phyloP scores from a whole-genome alignment of 257 asterid genomes.

The Ophiorrhiza pumila region DNA sequence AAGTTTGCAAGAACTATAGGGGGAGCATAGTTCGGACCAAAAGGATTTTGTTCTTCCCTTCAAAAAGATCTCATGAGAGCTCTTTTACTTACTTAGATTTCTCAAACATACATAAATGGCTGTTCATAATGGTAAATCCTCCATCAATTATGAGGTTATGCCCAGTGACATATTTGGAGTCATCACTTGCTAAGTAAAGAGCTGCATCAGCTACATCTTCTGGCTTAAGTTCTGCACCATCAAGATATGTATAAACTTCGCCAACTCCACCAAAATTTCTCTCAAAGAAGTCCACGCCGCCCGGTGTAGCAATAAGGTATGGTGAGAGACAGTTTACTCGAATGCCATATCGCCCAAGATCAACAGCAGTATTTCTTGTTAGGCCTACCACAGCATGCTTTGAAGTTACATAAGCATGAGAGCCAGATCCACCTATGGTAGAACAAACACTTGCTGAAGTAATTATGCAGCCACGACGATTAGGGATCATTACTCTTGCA shows the following conservation, averaged over 20 bases:
- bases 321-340: slow-evolving; percentile 41
- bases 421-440: slow-evolving; percentile 18
- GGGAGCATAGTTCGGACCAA: too few species aligned
- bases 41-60: too few species aligned
- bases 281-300: background rate
- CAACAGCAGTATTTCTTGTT: slow-evolving; percentile 26
- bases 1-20: too few species aligned
- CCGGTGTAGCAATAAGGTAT: slow-evolving; percentile 14
- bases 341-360: slow-evolving; percentile 32
- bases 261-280: background rate
- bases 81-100: too few species aligned
- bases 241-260: background rate
- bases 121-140: slow-evolving; percentile 9
- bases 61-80: too few species aligned
- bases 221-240: slow-evolving; percentile 2
- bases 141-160: slow-evolving; percentile 37
- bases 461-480: slow-evolving; percentile 14
- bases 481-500: slow-evolving; percentile 20
- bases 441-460: slow-evolving; percentile 3
- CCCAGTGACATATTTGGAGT: slow-evolving; percentile 29
- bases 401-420: slow-evolving; percentile 32
- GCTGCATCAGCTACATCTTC: slow-evolving; percentile 29
- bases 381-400: slow-evolving; percentile 38
- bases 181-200: slow-evolving; percentile 32
- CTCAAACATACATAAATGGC: background rate